phyloP scores from a whole-genome alignment of 148 eudicot genomes.

The Rhododendron williamsianum region DNA sequence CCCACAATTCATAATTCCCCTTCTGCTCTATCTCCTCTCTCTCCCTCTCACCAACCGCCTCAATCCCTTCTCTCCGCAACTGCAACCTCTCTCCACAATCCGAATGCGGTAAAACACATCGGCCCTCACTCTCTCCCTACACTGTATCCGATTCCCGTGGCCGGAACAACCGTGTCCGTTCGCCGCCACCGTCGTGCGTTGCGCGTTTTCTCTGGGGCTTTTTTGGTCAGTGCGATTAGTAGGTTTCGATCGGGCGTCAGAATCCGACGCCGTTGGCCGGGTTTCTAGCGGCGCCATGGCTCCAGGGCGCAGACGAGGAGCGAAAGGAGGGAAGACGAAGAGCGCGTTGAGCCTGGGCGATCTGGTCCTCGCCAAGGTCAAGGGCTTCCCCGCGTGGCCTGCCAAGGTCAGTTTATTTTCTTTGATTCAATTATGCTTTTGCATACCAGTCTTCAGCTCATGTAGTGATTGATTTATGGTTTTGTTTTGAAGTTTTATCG shows the following conservation, averaged over 20 bases:
- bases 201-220: not conserved
- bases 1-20: not conserved
- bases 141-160: not conserved
- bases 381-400: conserved; percentile 95
- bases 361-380: conserved; percentile 97
- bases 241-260: not conserved
- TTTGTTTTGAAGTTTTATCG: not conserved
- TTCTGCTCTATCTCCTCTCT: not conserved
- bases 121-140: not conserved
- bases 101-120: not conserved
- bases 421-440: not conserved
- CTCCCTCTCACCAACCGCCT: not conserved
- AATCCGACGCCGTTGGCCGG: conserved; percentile 1
- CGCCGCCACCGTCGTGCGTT: not conserved
- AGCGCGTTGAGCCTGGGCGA: conserved; percentile 67
- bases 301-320: conserved; percentile 76
- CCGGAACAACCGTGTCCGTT: not conserved
- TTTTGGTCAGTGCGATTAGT: not conserved
- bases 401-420: conserved; percentile 46
- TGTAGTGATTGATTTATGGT: not conserved
- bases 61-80: not conserved
- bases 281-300: conserved; percentile 45
- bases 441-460: not conserved
- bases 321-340: conserved; percentile 42
- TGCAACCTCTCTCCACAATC: not conserved